Conservation (phyloP, 805 yeast genomes). For the Teunomyces panamensis region DNA sequence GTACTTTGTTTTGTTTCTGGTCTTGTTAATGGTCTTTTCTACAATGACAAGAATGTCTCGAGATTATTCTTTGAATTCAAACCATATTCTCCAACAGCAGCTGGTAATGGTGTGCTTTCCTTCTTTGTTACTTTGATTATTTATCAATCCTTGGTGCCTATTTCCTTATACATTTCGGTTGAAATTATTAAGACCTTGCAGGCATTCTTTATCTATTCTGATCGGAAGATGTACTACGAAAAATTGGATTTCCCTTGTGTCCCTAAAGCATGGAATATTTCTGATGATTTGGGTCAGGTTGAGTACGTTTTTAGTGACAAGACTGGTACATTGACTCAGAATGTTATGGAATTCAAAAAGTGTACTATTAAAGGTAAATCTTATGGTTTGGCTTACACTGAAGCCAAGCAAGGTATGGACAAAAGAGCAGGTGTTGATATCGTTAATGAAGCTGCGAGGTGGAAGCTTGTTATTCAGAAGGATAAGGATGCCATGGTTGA, state of each 20-base stretch:
- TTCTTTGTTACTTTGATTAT: conserved; percentile 75
- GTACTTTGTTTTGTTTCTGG: conserved; percentile 68
- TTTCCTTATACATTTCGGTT: conserved; percentile 75
- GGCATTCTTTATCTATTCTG: conserved; percentile 76
- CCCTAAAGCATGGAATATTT: conserved; percentile 81
- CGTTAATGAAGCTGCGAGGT: conserved; percentile 53
- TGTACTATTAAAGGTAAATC: conserved; percentile 70
- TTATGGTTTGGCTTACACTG: conserved; percentile 81
- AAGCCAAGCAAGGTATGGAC: conserved; percentile 74
- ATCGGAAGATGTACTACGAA: conserved; percentile 66
- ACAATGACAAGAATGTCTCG: conserved; percentile 45
- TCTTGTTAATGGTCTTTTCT: conserved; percentile 66
- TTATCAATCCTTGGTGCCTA: conserved; percentile 79
- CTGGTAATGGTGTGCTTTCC: conserved; percentile 64
- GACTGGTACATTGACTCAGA: conserved; percentile 82
- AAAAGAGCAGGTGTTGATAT: conserved; percentile 77
- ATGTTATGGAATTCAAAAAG: conserved; percentile 82
- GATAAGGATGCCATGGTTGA: conserved; percentile 63
- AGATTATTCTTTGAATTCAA: conserved; percentile 68
- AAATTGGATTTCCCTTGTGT: conserved; percentile 75
- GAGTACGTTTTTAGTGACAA: conserved; percentile 83
- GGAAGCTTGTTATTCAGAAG: conserved; percentile 50
- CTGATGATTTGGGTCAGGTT: conserved; percentile 83
- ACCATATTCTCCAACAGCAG: conserved; percentile 63
- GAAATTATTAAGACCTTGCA: conserved; percentile 82